Evolutionary conservation across 805 yeast species (phyloP), one percentile per base, ranked within the genome.

Genomic region (Lipomyces japonicus): DNA sequence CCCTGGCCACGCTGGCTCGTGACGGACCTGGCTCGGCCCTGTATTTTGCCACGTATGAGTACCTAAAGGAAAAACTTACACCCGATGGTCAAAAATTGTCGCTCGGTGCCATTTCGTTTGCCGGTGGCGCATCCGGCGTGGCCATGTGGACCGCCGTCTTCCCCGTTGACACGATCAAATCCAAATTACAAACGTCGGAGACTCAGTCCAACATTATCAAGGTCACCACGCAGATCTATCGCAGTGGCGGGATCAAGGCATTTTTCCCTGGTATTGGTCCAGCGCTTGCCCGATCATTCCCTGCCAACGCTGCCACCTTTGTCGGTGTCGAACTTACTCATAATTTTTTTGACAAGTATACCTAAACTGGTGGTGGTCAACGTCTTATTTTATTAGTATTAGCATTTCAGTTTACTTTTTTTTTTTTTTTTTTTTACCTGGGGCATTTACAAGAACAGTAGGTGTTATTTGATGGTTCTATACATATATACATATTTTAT

Each of bases 251-350:
- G 23, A 9, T 88, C 58, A 84, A 81, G 65, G 96, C 95, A 0
- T 91, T 91, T 71, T 91, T 90, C 86, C 97, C 97, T 2, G 98
- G 98, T 50, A 75, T 91, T 22, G 97, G 96, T 0, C 97, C 98
- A 4, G 97, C 97, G 2, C 72, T 91, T 63, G 79, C 88, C 23
- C 79, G 98, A 68, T 83, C 95, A 36, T 91, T 93, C 84, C 97
- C 97, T 2, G 97, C 97, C 21, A 91, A 93, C 69, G 98, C 98
- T n/a, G 97, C 98, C 6, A 90, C 97, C 2, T 91, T 91, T 72
- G 77, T 88, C 31, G 98, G 97, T 41, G 97, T 91, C 26, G 98
- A 91, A 68, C 64, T 90, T 50, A 86, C 95, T 21, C 65, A 66
- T 61, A 55, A 63, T 45, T 58, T 63, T 42, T 69, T 72, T 62